These are phyloP conservation scores for Urtica urens DNA, from an alignment of 306 rosid species.

Conservation along the genomic window DNA sequence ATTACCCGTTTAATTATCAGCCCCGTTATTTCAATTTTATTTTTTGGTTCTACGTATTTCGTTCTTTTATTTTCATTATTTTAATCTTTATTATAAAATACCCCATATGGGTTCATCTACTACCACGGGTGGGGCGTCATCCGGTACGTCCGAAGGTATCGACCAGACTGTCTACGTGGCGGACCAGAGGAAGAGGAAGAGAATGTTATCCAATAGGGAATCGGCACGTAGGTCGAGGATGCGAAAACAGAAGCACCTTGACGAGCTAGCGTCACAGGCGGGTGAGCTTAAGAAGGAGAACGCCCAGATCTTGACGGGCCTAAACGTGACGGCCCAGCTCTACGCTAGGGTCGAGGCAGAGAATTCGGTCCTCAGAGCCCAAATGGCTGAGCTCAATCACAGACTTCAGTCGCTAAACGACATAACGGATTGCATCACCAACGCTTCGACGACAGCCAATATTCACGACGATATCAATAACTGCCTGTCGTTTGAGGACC, in stretches of 20 bases:
- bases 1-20: not conserved
- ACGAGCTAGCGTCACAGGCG: conserved; percentile 31
- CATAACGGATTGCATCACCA: conserved; percentile 27
- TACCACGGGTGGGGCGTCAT: conserved; percentile 39
- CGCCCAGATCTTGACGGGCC: conserved; percentile 29
- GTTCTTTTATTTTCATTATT: not conserved
- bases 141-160: too few relatives aligned
- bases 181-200: conserved; percentile 72
- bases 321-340: conserved; percentile 36
- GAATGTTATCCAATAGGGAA: conserved; percentile 78
- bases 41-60: not conserved
- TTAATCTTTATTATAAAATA: not conserved
- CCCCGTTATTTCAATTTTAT: not conserved
- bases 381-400: conserved; percentile 59
- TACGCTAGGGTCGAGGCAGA: conserved; percentile 47
- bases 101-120: not conserved
- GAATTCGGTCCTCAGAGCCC: conserved; percentile 59
- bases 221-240: conserved; percentile 72
- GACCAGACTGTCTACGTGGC: conserved; percentile 11
- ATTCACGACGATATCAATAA: not conserved
- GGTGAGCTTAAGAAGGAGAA: conserved; percentile 44
- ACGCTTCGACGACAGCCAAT: too few relatives aligned
- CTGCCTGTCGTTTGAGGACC: too few relatives aligned
- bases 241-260: conserved; percentile 61
- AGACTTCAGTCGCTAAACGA: conserved; percentile 60